Evolutionary conservation across 495 filamentous ascomycete genomes (phyloP), one percentile per base, ranked within the genome.

Genomic region (Penicillium paxilli): DNA sequence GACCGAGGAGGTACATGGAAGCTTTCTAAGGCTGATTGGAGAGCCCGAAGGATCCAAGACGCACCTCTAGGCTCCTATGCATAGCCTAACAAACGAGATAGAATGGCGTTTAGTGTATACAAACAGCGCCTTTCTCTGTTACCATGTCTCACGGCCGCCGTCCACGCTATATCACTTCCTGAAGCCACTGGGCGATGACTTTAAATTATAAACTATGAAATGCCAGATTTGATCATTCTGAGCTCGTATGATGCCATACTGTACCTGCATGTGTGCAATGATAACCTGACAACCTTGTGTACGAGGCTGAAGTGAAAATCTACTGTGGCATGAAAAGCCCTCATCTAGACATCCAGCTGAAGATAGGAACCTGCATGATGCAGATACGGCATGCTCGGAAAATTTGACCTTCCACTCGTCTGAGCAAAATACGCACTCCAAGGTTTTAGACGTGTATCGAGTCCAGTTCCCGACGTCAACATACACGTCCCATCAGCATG

Each of bases 1-100:
- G 67, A 97, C 94, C 1, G 90, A 92, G 26, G 86, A 97, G 71
- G 91, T 98, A 21, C 84, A 91, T 55, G 78, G 78, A 20, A 89
- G 91, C 12, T 98, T 96, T 68, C 64, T 88, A 62, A 86, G 85
- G 51, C 59, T 96, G 26, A 87, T 96, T 67, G 78, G 80, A 47
- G 77, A 83, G 62, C 79, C 74, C 6, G 76, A 80, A 46, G 71
- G 52, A 30, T 74, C 77, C 21, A 76, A 79, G 58, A 57, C 64
- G 23, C 69, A 62, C 40, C 68, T 76, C 19, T 76, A 72, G 60
- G 21, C 42, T 45, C 14, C 25, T 25, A 32, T n/a, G 16, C 2
- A 5, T 14, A 7, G 28, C 1, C 28, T 1, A 19, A 8, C 19
- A 14, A 21, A n/a, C 23, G 22, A 11, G 41, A 21, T 44, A 11